phyloP scores from a whole-genome alignment of 768 basidiomycete genomes.

The Boletus tylopilopsis region DNA sequence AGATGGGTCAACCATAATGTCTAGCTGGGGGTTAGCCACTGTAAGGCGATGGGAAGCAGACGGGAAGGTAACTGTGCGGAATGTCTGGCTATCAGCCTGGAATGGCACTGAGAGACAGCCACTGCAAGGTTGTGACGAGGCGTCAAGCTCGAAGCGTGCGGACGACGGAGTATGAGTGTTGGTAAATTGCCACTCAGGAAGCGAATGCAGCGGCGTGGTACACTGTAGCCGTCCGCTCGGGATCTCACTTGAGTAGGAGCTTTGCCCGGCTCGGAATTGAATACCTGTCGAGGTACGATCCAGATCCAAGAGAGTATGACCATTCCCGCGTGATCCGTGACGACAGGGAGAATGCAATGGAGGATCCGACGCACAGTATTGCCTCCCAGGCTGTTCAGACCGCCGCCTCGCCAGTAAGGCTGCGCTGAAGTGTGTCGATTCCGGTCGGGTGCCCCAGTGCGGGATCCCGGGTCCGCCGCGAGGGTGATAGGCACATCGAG shows the following conservation, averaged over 20 bases:
- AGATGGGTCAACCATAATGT: neutral
- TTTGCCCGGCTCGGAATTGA: neutral
- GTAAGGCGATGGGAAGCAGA: slow-evolving; percentile 1
- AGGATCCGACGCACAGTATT: neutral
- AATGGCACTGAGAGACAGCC: neutral
- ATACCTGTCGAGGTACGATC: neutral
- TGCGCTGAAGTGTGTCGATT: neutral
- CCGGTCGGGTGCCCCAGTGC: neutral
- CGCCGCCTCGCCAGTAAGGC: neutral
- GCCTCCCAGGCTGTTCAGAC: neutral
- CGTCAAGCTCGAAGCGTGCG: neutral
- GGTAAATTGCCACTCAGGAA: slow-evolving; percentile 8
- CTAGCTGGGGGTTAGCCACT: slow-evolving; percentile 1
- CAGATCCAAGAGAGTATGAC: neutral
- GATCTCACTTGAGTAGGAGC: neutral
- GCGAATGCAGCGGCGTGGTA: neutral
- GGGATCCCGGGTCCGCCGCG: neutral
- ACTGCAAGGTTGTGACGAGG: neutral
- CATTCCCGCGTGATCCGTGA: neutral
- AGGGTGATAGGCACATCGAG: neutral
- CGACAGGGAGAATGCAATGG: neutral
- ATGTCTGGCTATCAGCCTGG: slow-evolving; percentile 2
- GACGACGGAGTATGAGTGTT: neutral
- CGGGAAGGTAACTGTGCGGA: neutral
- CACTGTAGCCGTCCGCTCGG: slow-evolving; percentile 2